Percentiles rank a stretch among this genome's conserved stretches.
phyloP scores from a whole-genome alignment of 768 basidiomycete species.

The Tephrocybe rancida region DNA sequence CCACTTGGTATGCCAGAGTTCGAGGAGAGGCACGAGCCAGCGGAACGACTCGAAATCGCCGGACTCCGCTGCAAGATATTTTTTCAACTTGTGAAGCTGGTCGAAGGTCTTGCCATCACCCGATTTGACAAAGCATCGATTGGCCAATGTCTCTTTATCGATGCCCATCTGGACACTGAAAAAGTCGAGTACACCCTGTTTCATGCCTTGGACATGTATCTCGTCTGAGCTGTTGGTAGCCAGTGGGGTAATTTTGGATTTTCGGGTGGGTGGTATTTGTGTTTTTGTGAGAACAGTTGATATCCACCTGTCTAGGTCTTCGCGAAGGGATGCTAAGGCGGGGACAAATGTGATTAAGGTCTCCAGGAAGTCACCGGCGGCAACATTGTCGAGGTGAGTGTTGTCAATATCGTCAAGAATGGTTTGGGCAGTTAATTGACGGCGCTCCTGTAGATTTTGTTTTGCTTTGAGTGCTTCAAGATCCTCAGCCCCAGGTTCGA shows the following conservation, averaged over 20 bases:
- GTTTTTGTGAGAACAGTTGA: slow-evolving; percentile 4
- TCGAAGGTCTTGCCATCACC: slow-evolving; percentile 24
- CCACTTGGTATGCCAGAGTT: slow-evolving; percentile 36
- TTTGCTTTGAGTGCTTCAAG: slow-evolving; percentile 9
- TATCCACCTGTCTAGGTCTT: slow-evolving; percentile 5
- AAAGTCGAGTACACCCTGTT: slow-evolving; percentile 20
- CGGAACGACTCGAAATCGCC: slow-evolving; percentile 21
- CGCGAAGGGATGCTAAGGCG: slow-evolving; percentile 8
- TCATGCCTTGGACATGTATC: slow-evolving; percentile 14
- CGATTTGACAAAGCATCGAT: slow-evolving; percentile 9
- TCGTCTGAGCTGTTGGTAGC: slow-evolving; percentile 2
- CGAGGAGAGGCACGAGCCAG: slow-evolving; percentile 24
- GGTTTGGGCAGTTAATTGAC: slow-evolving; percentile 7
- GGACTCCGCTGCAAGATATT: slow-evolving; percentile 13
- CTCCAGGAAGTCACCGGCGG: slow-evolving; percentile 14
- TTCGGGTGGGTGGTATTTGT: slow-evolving; percentile 8
- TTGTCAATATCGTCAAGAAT: slow-evolving; percentile 19
- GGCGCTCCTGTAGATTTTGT: slow-evolving; percentile 17
- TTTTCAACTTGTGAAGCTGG: slow-evolving; percentile 1
- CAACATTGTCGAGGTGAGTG: slow-evolving; percentile 16
- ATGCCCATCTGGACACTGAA: slow-evolving; percentile 6
- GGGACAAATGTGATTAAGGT: slow-evolving; percentile 13
- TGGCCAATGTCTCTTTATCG: slow-evolving; percentile 16
- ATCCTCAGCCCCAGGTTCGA: slow-evolving; percentile 19
- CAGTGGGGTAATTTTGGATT: slow-evolving; percentile 16